phyloP scores from a whole-genome alignment of 495 filamentous ascomycete genomes.

The Aspergillus avenaceus region DNA sequence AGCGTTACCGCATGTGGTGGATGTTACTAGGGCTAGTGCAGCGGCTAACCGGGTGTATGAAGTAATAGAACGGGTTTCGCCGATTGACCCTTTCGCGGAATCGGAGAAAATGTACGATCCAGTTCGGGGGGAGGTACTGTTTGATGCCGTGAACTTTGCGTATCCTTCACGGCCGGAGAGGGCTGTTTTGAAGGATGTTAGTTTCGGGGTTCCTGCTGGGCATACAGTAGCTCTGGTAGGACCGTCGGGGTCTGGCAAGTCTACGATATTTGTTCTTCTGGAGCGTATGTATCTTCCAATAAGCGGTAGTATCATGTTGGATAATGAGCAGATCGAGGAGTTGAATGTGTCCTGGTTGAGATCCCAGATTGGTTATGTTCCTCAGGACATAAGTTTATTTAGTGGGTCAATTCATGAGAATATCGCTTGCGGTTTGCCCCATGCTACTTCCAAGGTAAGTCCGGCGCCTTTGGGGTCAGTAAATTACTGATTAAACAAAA shows the following conservation, averaged over 20 bases:
- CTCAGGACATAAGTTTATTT: slow-evolving; percentile 72
- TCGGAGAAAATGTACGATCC: no score
- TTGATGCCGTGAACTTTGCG: slow-evolving; percentile 13
- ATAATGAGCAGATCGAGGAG: slow-evolving; percentile 5
- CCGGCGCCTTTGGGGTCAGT: background rate
- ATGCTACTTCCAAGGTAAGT: slow-evolving; percentile 27
- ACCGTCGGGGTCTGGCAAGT: slow-evolving; percentile 60
- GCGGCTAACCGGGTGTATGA: slow-evolving; percentile 69
- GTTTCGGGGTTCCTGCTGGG: slow-evolving; percentile 6
- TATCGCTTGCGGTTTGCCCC: slow-evolving; percentile 47
- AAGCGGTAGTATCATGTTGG: background rate
- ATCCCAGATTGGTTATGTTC: slow-evolving; percentile 16
- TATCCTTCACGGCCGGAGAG: slow-evolving; percentile 16
- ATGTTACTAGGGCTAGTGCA: slow-evolving; percentile 2
- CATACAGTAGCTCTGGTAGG: slow-evolving; percentile 38
- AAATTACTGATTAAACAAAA: background rate
- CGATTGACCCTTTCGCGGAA: slow-evolving; percentile 61
- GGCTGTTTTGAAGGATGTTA: slow-evolving; percentile 2
- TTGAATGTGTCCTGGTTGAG: slow-evolving; percentile 11
- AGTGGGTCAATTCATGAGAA: slow-evolving; percentile 69
- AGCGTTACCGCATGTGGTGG: slow-evolving; percentile 9
- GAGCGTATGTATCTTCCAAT: slow-evolving; percentile 45
- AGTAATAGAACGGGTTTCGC: slow-evolving; percentile 77
- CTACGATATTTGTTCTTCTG: slow-evolving; percentile 39
- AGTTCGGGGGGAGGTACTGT: slow-evolving; percentile 11